phyloP scores from a whole-genome alignment of 2,329 filamentous ascomycete genomes.

The Pestalotiopsis sp. region DNA sequence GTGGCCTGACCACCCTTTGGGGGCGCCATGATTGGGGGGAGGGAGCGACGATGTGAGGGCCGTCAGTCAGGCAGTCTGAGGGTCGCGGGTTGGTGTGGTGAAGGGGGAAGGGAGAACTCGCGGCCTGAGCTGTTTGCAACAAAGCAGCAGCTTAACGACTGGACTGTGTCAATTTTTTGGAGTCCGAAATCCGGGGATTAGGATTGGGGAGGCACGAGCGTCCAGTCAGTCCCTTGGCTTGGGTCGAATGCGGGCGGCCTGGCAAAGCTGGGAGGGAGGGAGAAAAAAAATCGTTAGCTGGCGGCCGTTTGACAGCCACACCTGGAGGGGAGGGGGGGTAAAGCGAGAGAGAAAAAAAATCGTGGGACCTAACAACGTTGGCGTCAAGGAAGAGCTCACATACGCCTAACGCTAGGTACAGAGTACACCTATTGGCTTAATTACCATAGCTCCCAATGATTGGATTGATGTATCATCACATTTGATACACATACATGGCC shows the following conservation, averaged over 20 bases:
- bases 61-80: background rate
- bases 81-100: background rate
- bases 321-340: background rate
- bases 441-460: too few species aligned
- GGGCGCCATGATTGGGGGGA: constrained; percentile 28
- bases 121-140: constrained; percentile 1
- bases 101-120: background rate
- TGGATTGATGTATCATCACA: too few species aligned
- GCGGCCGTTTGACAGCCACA: background rate
- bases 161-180: background rate
- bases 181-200: constrained; percentile 8
- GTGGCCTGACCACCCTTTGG: constrained; percentile 23
- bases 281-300: background rate
- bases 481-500: too few species aligned
- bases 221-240: background rate
- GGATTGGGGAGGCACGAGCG: constrained; percentile 8
- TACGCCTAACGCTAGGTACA: too few species aligned
- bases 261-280: background rate
- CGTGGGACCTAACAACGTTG: too few species aligned
- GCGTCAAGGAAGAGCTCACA: too few species aligned
- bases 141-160: background rate
- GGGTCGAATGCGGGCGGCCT: background rate
- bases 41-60: background rate
- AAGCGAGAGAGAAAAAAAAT: background rate
- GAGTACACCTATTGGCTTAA: too few species aligned